Conservation (phyloP, 2,329 filamentous ascomycete genomes). For the Sphaerulina musiva region DNA sequence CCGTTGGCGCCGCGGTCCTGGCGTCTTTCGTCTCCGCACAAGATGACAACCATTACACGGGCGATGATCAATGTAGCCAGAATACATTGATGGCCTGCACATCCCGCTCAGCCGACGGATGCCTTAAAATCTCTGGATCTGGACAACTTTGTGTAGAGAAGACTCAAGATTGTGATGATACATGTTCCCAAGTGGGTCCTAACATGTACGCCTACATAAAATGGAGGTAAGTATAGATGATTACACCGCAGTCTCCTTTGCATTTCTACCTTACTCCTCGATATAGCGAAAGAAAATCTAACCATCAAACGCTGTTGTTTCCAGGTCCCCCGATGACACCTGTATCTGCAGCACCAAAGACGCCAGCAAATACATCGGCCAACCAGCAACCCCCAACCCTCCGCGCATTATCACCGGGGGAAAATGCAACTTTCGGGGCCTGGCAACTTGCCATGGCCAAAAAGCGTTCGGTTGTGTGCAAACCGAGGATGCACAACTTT, state of each 20-base stretch:
- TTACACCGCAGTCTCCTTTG: background rate
- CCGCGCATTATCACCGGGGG: background rate
- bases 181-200: background rate
- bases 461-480: constrained; percentile 5
- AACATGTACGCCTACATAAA: constrained; percentile 3
- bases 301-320: background rate
- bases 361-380: background rate
- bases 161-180: constrained; percentile 4
- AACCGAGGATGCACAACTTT: background rate
- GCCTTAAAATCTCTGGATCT: constrained; percentile 2
- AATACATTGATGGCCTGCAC: background rate
- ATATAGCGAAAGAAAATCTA: background rate
- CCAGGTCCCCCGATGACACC: constrained; percentile 1
- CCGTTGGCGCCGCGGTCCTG: background rate
- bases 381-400: background rate
- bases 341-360: constrained; percentile 11
- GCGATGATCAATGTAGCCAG: too few relatives aligned
- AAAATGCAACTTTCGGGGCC: background rate
- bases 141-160: constrained; percentile 7
- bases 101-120: constrained; percentile 3
- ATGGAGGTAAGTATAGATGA: background rate
- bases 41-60: background rate
- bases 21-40: background rate
- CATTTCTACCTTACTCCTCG: too few relatives aligned
- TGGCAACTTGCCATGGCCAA: background rate